These are phyloP conservation scores for Heimioporus sp. DNA, from an alignment of 768 basidiomycete genomes.

Conservation along the genomic window DNA sequence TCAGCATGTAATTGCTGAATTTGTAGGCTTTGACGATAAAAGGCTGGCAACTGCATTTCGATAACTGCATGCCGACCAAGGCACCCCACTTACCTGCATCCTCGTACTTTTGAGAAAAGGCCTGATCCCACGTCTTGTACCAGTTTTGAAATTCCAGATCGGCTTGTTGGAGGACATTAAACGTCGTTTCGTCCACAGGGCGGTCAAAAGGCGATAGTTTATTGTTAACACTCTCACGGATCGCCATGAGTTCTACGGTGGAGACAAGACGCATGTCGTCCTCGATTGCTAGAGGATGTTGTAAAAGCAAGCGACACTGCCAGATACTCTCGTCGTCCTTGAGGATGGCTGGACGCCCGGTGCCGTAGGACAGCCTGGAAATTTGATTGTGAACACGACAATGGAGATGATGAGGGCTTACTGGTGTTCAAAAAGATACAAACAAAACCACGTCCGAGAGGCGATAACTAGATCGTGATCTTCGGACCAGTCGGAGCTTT, in stretches of 20 bases:
- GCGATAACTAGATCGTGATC: conserved; percentile 82
- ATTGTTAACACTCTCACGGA: conserved; percentile 85
- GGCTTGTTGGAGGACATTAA: conserved; percentile 67
- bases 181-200: conserved; percentile 71
- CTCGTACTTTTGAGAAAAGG: conserved; percentile 79
- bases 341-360: conserved; percentile 88
- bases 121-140: conserved; percentile 78
- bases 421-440: conserved; percentile 95
- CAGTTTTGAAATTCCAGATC: conserved; percentile 78
- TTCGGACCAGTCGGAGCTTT: conserved; percentile 43
- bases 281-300: conserved; percentile 85
- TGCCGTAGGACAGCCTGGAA: conserved; percentile 88
- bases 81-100: conserved; percentile 58
- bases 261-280: conserved; percentile 96
- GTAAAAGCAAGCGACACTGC: conserved; percentile 74
- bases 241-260: conserved; percentile 88
- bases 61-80: conserved; percentile 4
- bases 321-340: conserved; percentile 91
- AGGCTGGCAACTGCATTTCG: conserved; percentile 45
- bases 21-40: conserved; percentile 85
- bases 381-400: neutral
- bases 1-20: conserved; percentile 88
- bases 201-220: conserved; percentile 76
- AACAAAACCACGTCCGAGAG: conserved; percentile 88
- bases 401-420: conserved; percentile 37